phyloP scores from a whole-genome alignment of 768 basidiomycete genomes.

The Aureoboletus auriporus region DNA sequence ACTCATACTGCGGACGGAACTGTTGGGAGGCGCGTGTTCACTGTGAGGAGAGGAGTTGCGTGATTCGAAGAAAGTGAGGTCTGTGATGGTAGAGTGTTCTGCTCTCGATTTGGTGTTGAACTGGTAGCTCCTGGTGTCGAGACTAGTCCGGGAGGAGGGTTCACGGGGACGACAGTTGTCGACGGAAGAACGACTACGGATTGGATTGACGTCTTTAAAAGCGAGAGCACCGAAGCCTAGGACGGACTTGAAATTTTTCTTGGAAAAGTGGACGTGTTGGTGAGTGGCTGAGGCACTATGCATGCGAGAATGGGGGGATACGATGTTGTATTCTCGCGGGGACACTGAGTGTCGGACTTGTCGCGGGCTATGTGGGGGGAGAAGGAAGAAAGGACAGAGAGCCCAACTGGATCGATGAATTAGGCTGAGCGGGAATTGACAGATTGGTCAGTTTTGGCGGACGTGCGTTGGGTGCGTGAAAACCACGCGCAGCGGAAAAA shows the following conservation, averaged over 20 bases:
- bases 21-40: constrained; percentile 29
- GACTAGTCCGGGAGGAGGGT: constrained; percentile 37
- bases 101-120: constrained; percentile 32
- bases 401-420: constrained; percentile 27
- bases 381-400: constrained; percentile 24
- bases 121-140: constrained; percentile 40
- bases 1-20: constrained; percentile 39
- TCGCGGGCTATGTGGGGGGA: constrained; percentile 24
- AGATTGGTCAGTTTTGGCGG: constrained; percentile 27
- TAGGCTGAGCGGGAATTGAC: constrained; percentile 28
- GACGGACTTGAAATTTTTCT: constrained; percentile 47
- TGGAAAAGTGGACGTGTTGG: constrained; percentile 32
- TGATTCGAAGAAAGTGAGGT: constrained; percentile 41
- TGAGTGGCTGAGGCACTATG: constrained; percentile 38
- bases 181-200: constrained; percentile 26
- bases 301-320: constrained; percentile 34
- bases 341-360: constrained; percentile 23
- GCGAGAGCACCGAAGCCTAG: constrained; percentile 40
- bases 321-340: constrained; percentile 25
- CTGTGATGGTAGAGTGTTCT: constrained; percentile 36
- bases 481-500: constrained; percentile 31
- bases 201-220: constrained; percentile 33
- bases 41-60: constrained; percentile 28
- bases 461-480: constrained; percentile 34
- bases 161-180: constrained; percentile 25